Base-by-base conservation (phyloP, 805 yeast species). In the Henningerozyma blattae region DNA sequence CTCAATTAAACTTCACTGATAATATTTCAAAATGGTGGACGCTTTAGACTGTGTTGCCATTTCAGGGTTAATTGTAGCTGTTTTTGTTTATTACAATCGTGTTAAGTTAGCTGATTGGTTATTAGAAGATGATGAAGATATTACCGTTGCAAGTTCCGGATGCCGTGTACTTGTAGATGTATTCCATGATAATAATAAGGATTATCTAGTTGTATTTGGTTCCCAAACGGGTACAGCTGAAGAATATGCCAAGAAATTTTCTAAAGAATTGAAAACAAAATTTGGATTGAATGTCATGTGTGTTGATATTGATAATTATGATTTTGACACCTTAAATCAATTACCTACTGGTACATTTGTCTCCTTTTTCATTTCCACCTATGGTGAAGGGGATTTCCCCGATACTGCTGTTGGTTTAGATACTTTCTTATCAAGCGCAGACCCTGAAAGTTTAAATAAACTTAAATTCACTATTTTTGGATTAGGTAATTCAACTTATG, bases 181-280 rank as follows among this genome's bases (percentile, higher is more conserved):
- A 3, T 55, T 89, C 45, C 62, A 63, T 33, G 62, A 63, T 26
- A 75, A 76, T 47, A 68, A 71, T 40, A 87, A 89, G 60, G 78
- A 80, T 43, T 79, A 82, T 25, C 63, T 86, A 29, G 78, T 91
- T 3, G 70, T 91, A 40, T 91, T 70, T 54, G 97, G 95, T 14
- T 87, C 97, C 12, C 99, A 91, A 61, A 91, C 98, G 4, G 98
- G 98, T 43, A 91, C 98, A 14, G 95, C 97, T 29, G 98, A 91
- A 61, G 98, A 91, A 52, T 89, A 86, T 49, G 94, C 96, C 15
- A 72, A 79, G 46, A 83, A 89, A 54, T 77, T 86, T 46, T 75
- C 94, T 31, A 86, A 87, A 53, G 98, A 91, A 55, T 74, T 89
- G 48, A 74, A 76, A 46, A 66, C 93, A 18, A 72, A 79, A 54